Base-by-base conservation (phyloP, 768 basidiomycete species). In the Termitomyces sp. region DNA sequence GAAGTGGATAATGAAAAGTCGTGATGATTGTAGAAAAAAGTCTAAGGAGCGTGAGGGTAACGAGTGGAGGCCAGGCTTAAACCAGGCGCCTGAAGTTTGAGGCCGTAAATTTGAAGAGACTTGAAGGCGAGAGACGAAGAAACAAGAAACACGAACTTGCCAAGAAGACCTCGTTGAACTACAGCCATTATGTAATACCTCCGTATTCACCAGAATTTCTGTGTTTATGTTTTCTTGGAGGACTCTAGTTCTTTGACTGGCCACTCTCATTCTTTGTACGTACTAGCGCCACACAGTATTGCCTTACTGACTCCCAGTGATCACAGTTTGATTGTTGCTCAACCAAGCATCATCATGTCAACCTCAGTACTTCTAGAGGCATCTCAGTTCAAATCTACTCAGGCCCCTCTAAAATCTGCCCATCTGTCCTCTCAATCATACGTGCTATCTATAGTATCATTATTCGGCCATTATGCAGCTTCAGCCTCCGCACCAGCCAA, bases 401-500 rank as follows among this genome's bases (percentile, higher is more conserved):
- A 57, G 7, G 32, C 45, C 25, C 68, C 67, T 7, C 27, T 63
- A 18, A 72, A 64, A 32, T 60, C 75, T 5, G 66, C 69, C 0
- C 53, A 50, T 4, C 64, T 79, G 9, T 74, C 75, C 0, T 71
- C 71, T 11, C 65, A 75, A 22, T 74, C 80, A 1, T 91, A 91
- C 63, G 77, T 91, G 12, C 70, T 91, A 5, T 77, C 82, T 0
- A 70, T 91, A 7, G 76, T 82, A 15, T 66, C 73, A 4, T 58
- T 83, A 5, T 70, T 77, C 2, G 66, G 66, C 0, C 66, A 71
- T 55, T 83, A 84, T 53, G 89, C 86, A 7, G 83, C 81, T 9
- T 80, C 85, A 5, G 72, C 80, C 0, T 88, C 87, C 6, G 75
- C 84, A 2, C 81, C 82, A 5, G 73, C 84, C n/a, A 83, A 89